Percentiles rank a stretch among this genome's conserved stretches.
phyloP scores from a whole-genome alignment of 2,329 filamentous ascomycete species.

The Diatrype stigma region DNA sequence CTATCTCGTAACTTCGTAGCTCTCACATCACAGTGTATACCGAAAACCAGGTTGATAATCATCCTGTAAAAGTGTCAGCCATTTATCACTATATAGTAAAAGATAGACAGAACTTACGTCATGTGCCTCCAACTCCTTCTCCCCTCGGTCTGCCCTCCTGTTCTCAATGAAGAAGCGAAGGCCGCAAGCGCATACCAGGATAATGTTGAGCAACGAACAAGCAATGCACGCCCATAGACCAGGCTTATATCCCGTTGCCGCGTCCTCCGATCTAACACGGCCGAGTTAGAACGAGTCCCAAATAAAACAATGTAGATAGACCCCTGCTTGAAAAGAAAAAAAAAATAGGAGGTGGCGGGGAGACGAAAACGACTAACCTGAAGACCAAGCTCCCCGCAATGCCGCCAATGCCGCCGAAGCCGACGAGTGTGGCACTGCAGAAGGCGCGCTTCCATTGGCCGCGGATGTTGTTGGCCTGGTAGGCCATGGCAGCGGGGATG shows the following conservation, averaged over 20 bases:
- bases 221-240: constrained; percentile 54
- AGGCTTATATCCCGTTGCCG: constrained; percentile 46
- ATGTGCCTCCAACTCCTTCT: constrained; percentile 46
- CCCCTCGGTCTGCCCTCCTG: constrained; percentile 47
- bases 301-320: too few relatives aligned
- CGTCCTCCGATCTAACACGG: constrained; percentile 37
- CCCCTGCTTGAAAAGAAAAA: too few relatives aligned
- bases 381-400: constrained; percentile 75
- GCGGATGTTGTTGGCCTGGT: constrained; percentile 83
- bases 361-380: constrained; percentile 27
- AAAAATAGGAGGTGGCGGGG: too few relatives aligned
- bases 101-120: constrained; percentile 36
- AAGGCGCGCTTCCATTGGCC: constrained; percentile 88
- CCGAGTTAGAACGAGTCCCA: too few relatives aligned
- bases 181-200: constrained; percentile 40
- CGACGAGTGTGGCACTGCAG: constrained; percentile 70
- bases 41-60: constrained; percentile 37
- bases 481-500: constrained; percentile 69
- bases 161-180: constrained; percentile 42
- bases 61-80: constrained; percentile 23
- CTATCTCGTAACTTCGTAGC: too few relatives aligned
- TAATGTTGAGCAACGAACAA: constrained; percentile 40
- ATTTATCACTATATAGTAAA: background rate
- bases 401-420: constrained; percentile 72
- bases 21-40: constrained; percentile 24